Evolutionary conservation across 139 green algal species (phyloP).

Genomic region (Auxenochlorella pyrenoidosa): DNA sequence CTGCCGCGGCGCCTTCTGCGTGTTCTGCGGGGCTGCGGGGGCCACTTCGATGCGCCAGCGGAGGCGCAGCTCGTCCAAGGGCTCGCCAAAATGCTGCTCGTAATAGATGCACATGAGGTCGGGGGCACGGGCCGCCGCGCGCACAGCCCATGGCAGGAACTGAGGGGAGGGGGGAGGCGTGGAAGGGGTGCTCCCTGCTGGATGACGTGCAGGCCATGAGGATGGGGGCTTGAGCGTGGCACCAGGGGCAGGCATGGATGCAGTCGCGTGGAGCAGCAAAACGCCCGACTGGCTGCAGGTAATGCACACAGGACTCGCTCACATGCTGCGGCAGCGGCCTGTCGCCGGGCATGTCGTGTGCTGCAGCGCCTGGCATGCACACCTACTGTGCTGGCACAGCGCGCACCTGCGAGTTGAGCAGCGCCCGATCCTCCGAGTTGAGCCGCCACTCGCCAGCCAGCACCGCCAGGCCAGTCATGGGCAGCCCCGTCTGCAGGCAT

Average conservation of each 20-base stretch:
- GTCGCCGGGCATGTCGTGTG: background rate
- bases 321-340: background rate
- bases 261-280: background rate
- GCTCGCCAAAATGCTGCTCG: slow-evolving; percentile 70
- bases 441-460: slow-evolving; percentile 79
- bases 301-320: no score
- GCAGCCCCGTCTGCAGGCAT: slow-evolving; percentile 89
- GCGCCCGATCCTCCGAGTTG: slow-evolving; percentile 53
- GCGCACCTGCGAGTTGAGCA: slow-evolving; percentile 65
- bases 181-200: no score
- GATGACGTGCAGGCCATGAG: no score
- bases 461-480: slow-evolving; percentile 91
- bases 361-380: background rate
- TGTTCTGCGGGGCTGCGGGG: slow-evolving; percentile 52
- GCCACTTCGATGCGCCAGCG: slow-evolving; percentile 75
- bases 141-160: slow-evolving; percentile 90
- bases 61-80: slow-evolving; percentile 71
- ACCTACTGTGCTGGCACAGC: no score
- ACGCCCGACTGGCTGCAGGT: no score
- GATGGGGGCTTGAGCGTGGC: no score
- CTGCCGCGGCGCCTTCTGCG: background rate
- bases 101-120: slow-evolving; percentile 95
- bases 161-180: background rate
- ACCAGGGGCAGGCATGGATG: no score
- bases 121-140: slow-evolving; percentile 70